Evolutionary conservation across 129 eudicot species (phyloP).

Genomic region (Tagetes patula): DNA sequence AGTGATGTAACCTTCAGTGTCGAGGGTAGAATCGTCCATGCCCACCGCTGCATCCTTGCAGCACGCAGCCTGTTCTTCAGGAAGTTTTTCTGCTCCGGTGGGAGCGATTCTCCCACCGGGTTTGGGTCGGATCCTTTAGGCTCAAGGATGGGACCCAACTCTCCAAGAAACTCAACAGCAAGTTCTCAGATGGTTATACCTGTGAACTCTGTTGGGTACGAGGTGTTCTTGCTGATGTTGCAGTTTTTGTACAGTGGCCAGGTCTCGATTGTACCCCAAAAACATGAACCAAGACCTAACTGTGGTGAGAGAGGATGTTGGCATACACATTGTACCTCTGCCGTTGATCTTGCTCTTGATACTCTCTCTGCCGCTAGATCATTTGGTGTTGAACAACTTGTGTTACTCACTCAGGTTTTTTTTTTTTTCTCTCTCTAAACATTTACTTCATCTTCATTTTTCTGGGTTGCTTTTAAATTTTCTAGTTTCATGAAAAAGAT

Average conservation of each 20-base stretch:
- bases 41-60: constrained; percentile 88
- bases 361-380: constrained; percentile 95
- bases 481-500: neutral
- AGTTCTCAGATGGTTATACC: constrained; percentile 61
- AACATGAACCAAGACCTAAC: constrained; percentile 95
- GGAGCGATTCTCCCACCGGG: constrained; percentile 33
- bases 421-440: constrained; percentile 2
- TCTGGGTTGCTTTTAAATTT: constrained; percentile 15
- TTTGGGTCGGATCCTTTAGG: constrained; percentile 50
- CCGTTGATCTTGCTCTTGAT: constrained; percentile 99
- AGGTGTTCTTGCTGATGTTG: constrained; percentile 87
- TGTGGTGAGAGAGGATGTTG: constrained; percentile 94
- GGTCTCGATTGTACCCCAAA: constrained; percentile 91
- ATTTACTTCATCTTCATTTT: neutral
- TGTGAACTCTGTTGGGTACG: constrained; percentile 90
- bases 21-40: constrained; percentile 92
- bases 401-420: constrained; percentile 81
- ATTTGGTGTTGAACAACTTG: constrained; percentile 95
- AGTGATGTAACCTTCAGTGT: constrained; percentile 94
- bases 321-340: constrained; percentile 98
- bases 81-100: constrained; percentile 67
- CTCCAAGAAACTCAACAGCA: constrained; percentile 55
- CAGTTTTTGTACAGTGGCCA: constrained; percentile 97
- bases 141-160: constrained; percentile 41
- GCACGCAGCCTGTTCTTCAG: constrained; percentile 88